Evolutionary conservation across 257 asterid genomes (phyloP), one percentile per base, ranked within the genome.

Genomic region (Solanum commersonii): DNA sequence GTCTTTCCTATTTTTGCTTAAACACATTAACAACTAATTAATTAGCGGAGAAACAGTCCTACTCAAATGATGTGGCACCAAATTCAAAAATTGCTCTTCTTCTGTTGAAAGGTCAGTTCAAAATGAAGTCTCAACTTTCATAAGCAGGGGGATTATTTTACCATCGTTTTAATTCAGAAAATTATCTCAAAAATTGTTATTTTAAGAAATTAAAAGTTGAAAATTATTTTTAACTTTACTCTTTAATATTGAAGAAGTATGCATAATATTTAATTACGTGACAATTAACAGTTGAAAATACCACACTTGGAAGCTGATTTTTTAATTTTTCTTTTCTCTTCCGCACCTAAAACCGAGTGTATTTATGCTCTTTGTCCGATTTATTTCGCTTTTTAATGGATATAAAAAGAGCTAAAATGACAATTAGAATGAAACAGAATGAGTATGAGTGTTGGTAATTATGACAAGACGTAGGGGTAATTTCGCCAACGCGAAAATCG

Each of bases 81-180:
- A 88, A 89, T 86, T 88, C 68, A 46, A 86, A 83, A 86, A 35
- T 87, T 73, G 70, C 81, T 74, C 22, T 74, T 44, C 70, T 78
- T 83, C 87, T 84, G 90, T 89, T 90, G 90, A 73, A 85, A 83
- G 82, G 92, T 91, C 91, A 56, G 88, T 89, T 91, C 92, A 91
- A 89, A 89, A 65, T 89, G 71, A 88, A 89, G 68, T 84, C 86
- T 89, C 89, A 89, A 68, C 91, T 87, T 76, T 88, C 67, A 59
- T 27, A 46, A 44, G 67, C 16, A 23, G 42, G 25, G n/a, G 52
- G 20, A 10, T 74, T 72, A 16, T 71, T 63, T 63, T 63, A n/a
- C 71, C 13, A 11, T 63, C 29, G 8, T 63, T 63, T 63, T 63
- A 63, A 10, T 63, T 63, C 71, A 23, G n/a, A 63, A 60, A 63